Conservation (phyloP, 2,329 filamentous ascomycete species). For the Exophiala dermatitidis region DNA sequence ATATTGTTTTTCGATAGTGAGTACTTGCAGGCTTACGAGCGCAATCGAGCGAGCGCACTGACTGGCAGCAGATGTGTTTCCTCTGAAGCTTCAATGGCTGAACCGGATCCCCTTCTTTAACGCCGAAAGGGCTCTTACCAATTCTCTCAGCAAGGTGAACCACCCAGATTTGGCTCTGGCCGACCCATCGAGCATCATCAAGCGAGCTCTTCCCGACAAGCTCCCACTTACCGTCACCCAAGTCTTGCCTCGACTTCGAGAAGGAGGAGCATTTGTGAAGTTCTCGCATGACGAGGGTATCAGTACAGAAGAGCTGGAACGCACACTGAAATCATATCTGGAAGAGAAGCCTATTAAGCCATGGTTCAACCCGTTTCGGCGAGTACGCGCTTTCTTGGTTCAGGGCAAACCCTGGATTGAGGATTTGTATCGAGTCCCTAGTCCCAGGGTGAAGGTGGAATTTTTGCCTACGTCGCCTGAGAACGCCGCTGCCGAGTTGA, state of each 20-base stretch:
- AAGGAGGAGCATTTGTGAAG: constrained; percentile 90
- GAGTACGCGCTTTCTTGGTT: constrained; percentile 66
- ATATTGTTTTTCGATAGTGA: constrained; percentile 85
- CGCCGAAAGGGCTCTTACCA: constrained; percentile 41
- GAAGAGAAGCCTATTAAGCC: constrained; percentile 66
- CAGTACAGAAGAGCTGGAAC: constrained; percentile 51
- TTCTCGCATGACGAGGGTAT: constrained; percentile 53
- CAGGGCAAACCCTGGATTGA: constrained; percentile 87
- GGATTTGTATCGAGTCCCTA: constrained; percentile 78
- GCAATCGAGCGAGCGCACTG: constrained; percentile 6
- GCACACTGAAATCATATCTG: constrained; percentile 56
- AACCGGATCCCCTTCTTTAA: constrained; percentile 47
- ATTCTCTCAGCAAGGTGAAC: constrained; percentile 47
- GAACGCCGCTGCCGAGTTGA: constrained; percentile 66
- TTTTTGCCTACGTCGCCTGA: constrained; percentile 70
- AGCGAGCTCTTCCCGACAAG: constrained; percentile 56
- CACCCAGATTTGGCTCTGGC: constrained; percentile 47
- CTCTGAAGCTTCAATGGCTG: constrained; percentile 63
- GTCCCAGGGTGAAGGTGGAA: constrained; percentile 68
- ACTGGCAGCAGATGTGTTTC: constrained; percentile 63
- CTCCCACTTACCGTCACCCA: constrained; percentile 66
- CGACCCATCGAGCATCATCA: constrained; percentile 50
- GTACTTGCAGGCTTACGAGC: constrained; percentile 26
- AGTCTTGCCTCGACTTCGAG: constrained; percentile 75
- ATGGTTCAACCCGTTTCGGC: constrained; percentile 79